Conservation (phyloP, 2,329 filamentous ascomycete species). For the Huntiella moniliformis region DNA sequence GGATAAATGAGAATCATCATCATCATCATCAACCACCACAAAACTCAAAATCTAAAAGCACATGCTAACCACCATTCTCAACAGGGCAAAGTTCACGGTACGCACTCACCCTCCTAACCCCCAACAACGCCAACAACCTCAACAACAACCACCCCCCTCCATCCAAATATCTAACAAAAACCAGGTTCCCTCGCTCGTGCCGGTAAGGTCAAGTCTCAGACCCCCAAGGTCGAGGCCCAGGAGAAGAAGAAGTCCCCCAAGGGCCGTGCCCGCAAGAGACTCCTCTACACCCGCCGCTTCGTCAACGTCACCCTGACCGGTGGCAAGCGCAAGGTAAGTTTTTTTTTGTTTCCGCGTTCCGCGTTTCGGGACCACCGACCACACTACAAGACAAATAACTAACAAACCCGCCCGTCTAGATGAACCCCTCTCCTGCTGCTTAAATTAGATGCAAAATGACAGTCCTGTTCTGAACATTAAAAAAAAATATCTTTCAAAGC, state of each 20-base stretch:
- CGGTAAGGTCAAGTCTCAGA: constrained; percentile 97
- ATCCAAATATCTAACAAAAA: not conserved
- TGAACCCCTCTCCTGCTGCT: constrained; percentile 25
- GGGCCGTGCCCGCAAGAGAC: constrained; percentile 93
- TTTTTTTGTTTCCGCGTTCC: no score
- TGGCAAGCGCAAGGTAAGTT: constrained; percentile 82
- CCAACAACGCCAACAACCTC: not conserved
- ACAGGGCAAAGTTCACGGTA: constrained; percentile 14
- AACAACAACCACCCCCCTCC: not conserved
- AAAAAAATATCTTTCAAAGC: not conserved
- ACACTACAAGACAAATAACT: not conserved
- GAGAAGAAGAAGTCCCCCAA: constrained; percentile 97
- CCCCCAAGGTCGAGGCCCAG: constrained; percentile 74
- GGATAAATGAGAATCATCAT: no score
- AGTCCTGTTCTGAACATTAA: constrained; percentile 2
- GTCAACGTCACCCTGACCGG: constrained; percentile 95
- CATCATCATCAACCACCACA: no score
- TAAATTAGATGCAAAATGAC: constrained; percentile 15
- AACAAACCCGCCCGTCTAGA: constrained; percentile 16
- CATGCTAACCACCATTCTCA: constrained; percentile 6
- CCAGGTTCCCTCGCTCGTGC: constrained; percentile 47
- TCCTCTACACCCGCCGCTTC: constrained; percentile 92
- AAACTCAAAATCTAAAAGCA: not conserved
- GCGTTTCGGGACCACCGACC: no score
- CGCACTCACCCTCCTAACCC: not conserved